Percentiles rank a stretch among this genome's conserved stretches.
Conservation (phyloP, 2,329 filamentous ascomycete genomes). For the Curvularia spicifera region DNA sequence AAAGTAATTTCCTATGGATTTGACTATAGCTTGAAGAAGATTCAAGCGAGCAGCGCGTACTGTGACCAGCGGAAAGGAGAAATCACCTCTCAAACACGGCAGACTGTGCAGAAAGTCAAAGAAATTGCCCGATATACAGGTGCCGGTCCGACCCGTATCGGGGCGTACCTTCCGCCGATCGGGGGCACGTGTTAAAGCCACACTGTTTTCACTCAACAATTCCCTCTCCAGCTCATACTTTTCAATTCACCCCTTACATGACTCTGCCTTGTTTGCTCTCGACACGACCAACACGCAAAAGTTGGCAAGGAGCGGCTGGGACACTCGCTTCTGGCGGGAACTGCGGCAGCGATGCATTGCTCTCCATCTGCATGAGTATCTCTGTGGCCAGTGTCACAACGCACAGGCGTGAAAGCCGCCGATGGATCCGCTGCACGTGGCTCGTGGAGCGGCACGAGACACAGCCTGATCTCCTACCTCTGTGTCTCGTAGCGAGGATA, state of each 20-base stretch:
- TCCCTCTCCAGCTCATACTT: no score
- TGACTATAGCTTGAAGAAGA: background rate
- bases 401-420: slow-evolving; percentile 4
- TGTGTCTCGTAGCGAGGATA: background rate
- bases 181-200: slow-evolving; percentile 2
- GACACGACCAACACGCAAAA: background rate
- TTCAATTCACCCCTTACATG: background rate
- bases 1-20: no score
- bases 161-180: slow-evolving; percentile 16
- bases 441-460: background rate
- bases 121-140: slow-evolving; percentile 1
- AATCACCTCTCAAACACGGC: background rate
- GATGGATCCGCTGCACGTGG: slow-evolving; percentile 4
- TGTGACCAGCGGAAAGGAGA: background rate
- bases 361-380: slow-evolving; percentile 1
- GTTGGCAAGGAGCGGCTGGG: background rate
- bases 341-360: background rate
- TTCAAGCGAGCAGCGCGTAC: background rate
- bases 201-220: background rate
- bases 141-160: slow-evolving; percentile 17
- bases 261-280: background rate
- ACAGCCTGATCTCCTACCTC: background rate
- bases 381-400: slow-evolving; percentile 4
- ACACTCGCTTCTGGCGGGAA: background rate
- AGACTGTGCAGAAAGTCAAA: background rate